Percentiles rank a stretch among this genome's conserved stretches.
phyloP scores from a whole-genome alignment of 1,284 basidiomycete species.

The Phylloporus gajari region DNA sequence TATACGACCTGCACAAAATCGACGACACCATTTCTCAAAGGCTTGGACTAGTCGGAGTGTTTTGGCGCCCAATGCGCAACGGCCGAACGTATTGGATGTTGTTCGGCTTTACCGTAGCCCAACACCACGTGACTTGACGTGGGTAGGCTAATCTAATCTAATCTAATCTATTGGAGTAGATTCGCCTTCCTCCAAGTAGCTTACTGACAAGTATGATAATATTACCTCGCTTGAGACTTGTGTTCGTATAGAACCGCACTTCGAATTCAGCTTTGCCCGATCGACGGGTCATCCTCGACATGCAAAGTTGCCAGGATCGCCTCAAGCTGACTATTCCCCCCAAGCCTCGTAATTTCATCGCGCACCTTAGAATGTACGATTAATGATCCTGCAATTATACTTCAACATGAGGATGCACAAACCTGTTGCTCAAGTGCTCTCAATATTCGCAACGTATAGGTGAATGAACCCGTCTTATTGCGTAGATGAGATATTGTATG shows the following conservation, averaged over 20 bases:
- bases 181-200: too few species aligned
- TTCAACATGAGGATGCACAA: slow-evolving; percentile 14
- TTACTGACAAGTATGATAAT: too few species aligned
- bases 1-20: slow-evolving; percentile 6
- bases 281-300: slow-evolving; percentile 26
- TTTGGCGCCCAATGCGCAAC: too few species aligned
- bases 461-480: slow-evolving; percentile 74
- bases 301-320: slow-evolving; percentile 40
- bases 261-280: neutral
- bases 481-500: slow-evolving; percentile 84
- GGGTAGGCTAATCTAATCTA: too few species aligned
- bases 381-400: neutral
- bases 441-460: slow-evolving; percentile 72
- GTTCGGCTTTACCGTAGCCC: too few species aligned
- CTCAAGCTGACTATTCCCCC: slow-evolving; percentile 42
- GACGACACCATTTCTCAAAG: slow-evolving; percentile 1
- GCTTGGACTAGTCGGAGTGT: too few species aligned
- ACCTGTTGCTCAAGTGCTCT: slow-evolving; percentile 62
- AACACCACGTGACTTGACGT: too few species aligned
- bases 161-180: too few species aligned
- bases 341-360: slow-evolving; percentile 37
- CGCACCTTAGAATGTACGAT: slow-evolving; percentile 38
- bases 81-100: too few species aligned
- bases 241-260: neutral
- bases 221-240: neutral